These are phyloP conservation scores for Zygoascus meyerae DNA, from an alignment of 1,139 yeast genomes.

Conservation along the genomic window DNA sequence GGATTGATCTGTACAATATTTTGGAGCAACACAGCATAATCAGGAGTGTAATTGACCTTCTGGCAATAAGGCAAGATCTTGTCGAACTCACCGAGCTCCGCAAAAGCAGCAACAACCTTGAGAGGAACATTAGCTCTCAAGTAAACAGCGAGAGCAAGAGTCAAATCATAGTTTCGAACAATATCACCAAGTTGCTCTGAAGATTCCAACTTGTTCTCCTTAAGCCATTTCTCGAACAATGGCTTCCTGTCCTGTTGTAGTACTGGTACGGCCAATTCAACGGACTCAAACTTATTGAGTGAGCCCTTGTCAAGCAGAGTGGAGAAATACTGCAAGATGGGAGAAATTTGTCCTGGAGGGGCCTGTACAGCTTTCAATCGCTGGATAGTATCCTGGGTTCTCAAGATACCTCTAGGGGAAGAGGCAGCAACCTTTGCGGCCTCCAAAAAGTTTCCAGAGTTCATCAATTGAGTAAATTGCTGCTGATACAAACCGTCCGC, in stretches of 20 bases:
- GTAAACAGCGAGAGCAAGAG: slow-evolving; percentile 87
- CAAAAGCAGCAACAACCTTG: slow-evolving; percentile 87
- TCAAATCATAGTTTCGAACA: slow-evolving; percentile 79
- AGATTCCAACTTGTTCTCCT: slow-evolving; percentile 87
- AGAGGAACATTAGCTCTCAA: slow-evolving; percentile 78
- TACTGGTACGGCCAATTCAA: slow-evolving; percentile 93
- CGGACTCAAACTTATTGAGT: slow-evolving; percentile 86
- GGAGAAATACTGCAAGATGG: slow-evolving; percentile 88
- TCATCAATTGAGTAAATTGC: slow-evolving; percentile 81
- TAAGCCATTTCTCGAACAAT: slow-evolving; percentile 91
- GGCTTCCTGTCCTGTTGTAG: slow-evolving; percentile 94
- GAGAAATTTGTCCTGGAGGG: slow-evolving; percentile 94
- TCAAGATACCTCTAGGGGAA: slow-evolving; percentile 69
- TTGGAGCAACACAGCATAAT: slow-evolving; percentile 84
- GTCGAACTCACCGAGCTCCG: slow-evolving; percentile 95
- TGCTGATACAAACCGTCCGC: slow-evolving; percentile 89
- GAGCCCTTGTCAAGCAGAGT: slow-evolving; percentile 90
- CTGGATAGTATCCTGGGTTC: slow-evolving; percentile 93
- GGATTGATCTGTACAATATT: slow-evolving; percentile 88
- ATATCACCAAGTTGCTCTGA: slow-evolving; percentile 97
- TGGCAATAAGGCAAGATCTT: slow-evolving; percentile 92
- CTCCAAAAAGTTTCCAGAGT: slow-evolving; percentile 79
- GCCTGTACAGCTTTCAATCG: slow-evolving; percentile 88
- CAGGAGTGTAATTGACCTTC: slow-evolving; percentile 84
- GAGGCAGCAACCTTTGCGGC: slow-evolving; percentile 98